These are phyloP conservation scores for Epichloe sibirici DNA, from an alignment of 2,329 filamentous ascomycete genomes.

Conservation along the genomic window DNA sequence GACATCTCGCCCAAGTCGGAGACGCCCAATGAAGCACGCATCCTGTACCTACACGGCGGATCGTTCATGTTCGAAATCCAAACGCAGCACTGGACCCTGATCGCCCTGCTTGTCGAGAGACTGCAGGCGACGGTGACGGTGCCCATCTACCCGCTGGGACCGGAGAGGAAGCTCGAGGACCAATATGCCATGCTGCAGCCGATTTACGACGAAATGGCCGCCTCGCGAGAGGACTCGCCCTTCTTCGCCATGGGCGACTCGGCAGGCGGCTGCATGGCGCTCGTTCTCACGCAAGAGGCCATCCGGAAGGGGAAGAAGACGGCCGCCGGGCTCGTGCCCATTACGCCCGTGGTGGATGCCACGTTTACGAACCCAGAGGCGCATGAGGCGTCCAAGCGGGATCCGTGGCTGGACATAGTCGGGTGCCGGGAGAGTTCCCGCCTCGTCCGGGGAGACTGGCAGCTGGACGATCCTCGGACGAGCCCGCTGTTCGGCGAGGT, in stretches of 20 bases:
- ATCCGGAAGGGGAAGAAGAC: slow-evolving; percentile 12
- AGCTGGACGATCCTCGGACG: slow-evolving; percentile 14
- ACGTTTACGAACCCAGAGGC: slow-evolving; percentile 18
- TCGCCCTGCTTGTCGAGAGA: slow-evolving; percentile 15
- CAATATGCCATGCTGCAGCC: slow-evolving; percentile 21
- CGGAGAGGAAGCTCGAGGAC: slow-evolving; percentile 18
- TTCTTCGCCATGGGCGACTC: slow-evolving; percentile 21
- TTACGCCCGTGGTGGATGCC: slow-evolving; percentile 19
- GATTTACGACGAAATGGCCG: slow-evolving; percentile 19
- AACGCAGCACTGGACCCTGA: slow-evolving; percentile 17
- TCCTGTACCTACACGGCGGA: slow-evolving; percentile 21
- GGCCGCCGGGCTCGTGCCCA: slow-evolving; percentile 16
- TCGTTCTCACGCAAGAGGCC: slow-evolving; percentile 20
- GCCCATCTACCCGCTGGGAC: slow-evolving; percentile 21
- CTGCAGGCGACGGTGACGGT: slow-evolving; percentile 20
- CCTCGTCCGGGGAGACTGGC: slow-evolving; percentile 16
- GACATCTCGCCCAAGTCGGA: slow-evolving; percentile 20
- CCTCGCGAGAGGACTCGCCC: slow-evolving; percentile 15
- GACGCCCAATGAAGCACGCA: slow-evolving; percentile 15
- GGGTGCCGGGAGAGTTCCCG: slow-evolving; percentile 15
- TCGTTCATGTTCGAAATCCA: slow-evolving; percentile 19
- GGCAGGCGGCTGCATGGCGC: slow-evolving; percentile 18
- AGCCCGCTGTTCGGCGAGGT: slow-evolving; percentile 20
- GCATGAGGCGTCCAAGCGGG: slow-evolving; percentile 11
- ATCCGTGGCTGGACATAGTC: slow-evolving; percentile 17